Evolutionary conservation across 768 basidiomycete species (phyloP), one percentile per base, ranked within the genome.

Genomic region (Leccinum olivaceopallidum): DNA sequence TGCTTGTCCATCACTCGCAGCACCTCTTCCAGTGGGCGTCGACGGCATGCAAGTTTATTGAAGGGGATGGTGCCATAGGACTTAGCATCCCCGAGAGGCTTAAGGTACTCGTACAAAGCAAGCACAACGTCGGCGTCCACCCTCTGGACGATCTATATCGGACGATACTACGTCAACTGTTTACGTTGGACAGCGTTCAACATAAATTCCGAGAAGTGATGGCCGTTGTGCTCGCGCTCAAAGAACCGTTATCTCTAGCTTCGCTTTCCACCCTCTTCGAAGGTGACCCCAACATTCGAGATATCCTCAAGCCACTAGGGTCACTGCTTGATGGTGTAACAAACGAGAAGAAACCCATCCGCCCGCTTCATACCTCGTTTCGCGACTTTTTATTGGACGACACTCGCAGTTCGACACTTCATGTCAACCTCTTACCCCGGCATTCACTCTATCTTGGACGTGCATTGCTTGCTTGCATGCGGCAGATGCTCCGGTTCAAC

Each of bases 361-460:
- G 63, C 5, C 66, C 72, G 2, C 67, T 77, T 18, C 77, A 78
- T 58, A 66, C 73, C 18, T 77, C 77, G 3, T 77, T 78, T 55
- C 62, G 61, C 3, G 77, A 78, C 50, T 78, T 73, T 55, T 59
- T 77, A 18, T 58, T 61, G 2, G 67, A 74, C 9, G 24, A 60
- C 4, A 32, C 47, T 26, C 71, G 73, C 8, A 69, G 69, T 30
- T 60, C 58, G 5, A 56, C 42, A 4, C 77, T 73, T 55, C 58
- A 57, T 55, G 59, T 70, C 34, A 4, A 54, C 20, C 47, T 69
- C 47, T 47, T 60, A 26, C 55, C 67, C 30, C 20, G 2, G 1
- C 67, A 68, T 51, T 59, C 61, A 13, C 62, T 59, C 6, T 8
- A 9, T 22, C 64, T 79, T n/a, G 68, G 75, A 2, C 58, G 57